Conservation (phyloP, 768 basidiomycete species). For the Calocybe cyanea region DNA sequence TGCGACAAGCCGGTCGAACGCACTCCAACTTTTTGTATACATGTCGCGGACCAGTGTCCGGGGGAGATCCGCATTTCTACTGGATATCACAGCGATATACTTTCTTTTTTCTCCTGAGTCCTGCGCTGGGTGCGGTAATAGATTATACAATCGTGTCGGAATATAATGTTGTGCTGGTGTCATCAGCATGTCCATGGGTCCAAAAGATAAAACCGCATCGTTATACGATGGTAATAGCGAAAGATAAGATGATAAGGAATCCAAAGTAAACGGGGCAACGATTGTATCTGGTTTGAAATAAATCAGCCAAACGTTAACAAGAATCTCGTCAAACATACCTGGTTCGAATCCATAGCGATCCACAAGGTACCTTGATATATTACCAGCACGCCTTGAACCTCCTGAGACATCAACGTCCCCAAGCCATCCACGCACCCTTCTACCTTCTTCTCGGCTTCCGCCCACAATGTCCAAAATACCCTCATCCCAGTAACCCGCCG, state of each 20-base stretch:
- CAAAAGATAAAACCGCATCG: constrained; percentile 77
- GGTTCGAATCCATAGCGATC: constrained; percentile 81
- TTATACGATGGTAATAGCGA: constrained; percentile 68
- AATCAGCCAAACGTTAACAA: background rate
- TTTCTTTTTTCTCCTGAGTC: constrained; percentile 68
- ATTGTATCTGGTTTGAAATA: constrained; percentile 49
- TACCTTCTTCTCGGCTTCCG: constrained; percentile 69
- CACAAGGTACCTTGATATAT: constrained; percentile 68
- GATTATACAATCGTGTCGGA: constrained; percentile 68
- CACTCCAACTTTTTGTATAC: constrained; percentile 93
- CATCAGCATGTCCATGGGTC: constrained; percentile 76
- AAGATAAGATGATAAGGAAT: constrained; percentile 73
- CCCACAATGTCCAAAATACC: constrained; percentile 73
- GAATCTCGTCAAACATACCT: constrained; percentile 35
- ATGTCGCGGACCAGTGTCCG: constrained; percentile 82
- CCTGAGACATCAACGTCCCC: constrained; percentile 77
- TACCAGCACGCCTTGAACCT: constrained; percentile 60
- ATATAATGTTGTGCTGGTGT: constrained; percentile 72
- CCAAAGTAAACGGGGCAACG: constrained; percentile 73
- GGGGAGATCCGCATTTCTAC: constrained; percentile 84
- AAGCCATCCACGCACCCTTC: constrained; percentile 71
- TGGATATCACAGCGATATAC: constrained; percentile 68
- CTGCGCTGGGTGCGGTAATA: constrained; percentile 82
- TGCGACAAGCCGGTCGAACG: constrained; percentile 82
- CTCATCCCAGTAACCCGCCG: constrained; percentile 74